Evolutionary conservation across 2,329 filamentous ascomycete species (phyloP).

Genomic region (Diaporthe australafricana): DNA sequence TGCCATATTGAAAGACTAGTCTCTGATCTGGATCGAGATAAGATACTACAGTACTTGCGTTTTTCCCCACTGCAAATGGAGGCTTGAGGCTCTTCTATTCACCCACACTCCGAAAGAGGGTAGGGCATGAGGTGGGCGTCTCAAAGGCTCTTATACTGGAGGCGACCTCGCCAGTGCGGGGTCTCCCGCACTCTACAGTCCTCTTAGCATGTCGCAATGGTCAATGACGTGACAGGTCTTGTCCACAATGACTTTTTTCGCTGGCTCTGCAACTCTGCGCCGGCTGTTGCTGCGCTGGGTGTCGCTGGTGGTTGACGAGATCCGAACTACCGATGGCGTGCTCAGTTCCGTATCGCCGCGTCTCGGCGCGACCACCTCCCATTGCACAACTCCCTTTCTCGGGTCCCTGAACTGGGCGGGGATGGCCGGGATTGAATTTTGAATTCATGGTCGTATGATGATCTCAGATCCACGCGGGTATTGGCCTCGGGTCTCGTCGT

Average conservation of each 20-base stretch:
- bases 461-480: conserved; percentile 2
- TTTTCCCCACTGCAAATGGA: neutral
- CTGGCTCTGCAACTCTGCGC: conserved; percentile 11
- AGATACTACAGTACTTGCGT: neutral
- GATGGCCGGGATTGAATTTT: neutral
- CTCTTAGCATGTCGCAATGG: conserved; percentile 27
- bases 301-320: conserved; percentile 36
- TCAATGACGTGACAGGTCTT: conserved; percentile 30
- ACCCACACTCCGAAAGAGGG: neutral
- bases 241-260: neutral
- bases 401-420: neutral
- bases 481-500: neutral
- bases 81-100: conserved; percentile 19
- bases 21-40: neutral
- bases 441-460: neutral
- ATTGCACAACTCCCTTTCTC: neutral
- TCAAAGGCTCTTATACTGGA: conserved; percentile 19
- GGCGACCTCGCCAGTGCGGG: conserved; percentile 20
- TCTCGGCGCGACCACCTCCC: conserved; percentile 30
- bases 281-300: neutral
- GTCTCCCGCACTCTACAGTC: neutral
- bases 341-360: conserved; percentile 31
- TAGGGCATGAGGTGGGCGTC: neutral
- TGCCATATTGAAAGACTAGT: conserved; percentile 34
- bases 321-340: conserved; percentile 38